These are phyloP conservation scores for Pulveroboletus frians DNA, from an alignment of 768 basidiomycete species.

Conservation along the genomic window DNA sequence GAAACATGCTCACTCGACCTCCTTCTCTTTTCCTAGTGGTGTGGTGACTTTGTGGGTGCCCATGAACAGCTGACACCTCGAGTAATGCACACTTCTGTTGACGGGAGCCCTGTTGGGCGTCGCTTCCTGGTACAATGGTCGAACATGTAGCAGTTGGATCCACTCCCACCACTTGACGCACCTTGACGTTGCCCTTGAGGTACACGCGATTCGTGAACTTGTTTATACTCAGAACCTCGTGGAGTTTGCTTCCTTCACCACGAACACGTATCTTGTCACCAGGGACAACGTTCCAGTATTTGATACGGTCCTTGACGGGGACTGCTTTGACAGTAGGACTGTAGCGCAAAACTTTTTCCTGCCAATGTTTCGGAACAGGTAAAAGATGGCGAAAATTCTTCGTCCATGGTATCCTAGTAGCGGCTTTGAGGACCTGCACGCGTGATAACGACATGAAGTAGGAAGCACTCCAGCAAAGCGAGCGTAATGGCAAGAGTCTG, in stretches of 20 bases:
- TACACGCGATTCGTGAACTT: slow-evolving; percentile 63
- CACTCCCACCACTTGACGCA: slow-evolving; percentile 17
- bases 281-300: slow-evolving; percentile 84
- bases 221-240: slow-evolving; percentile 72
- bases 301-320: slow-evolving; percentile 63
- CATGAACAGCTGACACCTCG: slow-evolving; percentile 73
- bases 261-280: slow-evolving; percentile 73
- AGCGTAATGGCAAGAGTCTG: background rate
- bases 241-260: slow-evolving; percentile 57
- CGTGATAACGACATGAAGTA: slow-evolving; percentile 29
- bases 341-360: slow-evolving; percentile 39
- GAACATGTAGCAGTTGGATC: background rate
- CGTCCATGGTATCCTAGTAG: slow-evolving; percentile 53
- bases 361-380: slow-evolving; percentile 53
- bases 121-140: slow-evolving; percentile 16
- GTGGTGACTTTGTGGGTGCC: slow-evolving; percentile 46
- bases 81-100: slow-evolving; percentile 56
- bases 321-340: slow-evolving; percentile 49
- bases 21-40: slow-evolving; percentile 31
- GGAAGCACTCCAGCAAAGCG: background rate
- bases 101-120: slow-evolving; percentile 22
- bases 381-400: slow-evolving; percentile 62
- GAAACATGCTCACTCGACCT: slow-evolving; percentile 40
- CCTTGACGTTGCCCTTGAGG: slow-evolving; percentile 40
- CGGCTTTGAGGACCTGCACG: slow-evolving; percentile 40